phyloP scores from a whole-genome alignment of 129 eudicot species.

The Dittrichia graveolens region DNA sequence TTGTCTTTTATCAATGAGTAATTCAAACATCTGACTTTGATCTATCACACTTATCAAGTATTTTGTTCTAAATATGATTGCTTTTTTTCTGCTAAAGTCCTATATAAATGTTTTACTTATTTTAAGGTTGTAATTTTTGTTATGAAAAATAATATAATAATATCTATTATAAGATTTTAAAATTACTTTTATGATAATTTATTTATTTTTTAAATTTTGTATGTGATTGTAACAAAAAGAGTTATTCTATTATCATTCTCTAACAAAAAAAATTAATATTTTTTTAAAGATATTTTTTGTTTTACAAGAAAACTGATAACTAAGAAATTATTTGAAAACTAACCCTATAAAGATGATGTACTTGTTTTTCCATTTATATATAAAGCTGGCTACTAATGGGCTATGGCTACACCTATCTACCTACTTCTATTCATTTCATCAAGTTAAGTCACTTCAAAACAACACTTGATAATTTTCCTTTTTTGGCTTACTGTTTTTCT shows the following conservation, averaged over 20 bases:
- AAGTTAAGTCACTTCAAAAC: conserved; percentile 42
- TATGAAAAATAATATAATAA: no score
- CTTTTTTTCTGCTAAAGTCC: no score
- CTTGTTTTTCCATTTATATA: conserved; percentile 39
- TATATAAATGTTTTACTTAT: no score
- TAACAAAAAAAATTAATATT: no score
- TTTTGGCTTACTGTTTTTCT: conserved; percentile 23
- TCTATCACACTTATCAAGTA: no score
- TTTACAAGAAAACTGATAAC: conserved; percentile 20
- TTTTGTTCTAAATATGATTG: no score
- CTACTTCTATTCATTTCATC: conserved; percentile 43
- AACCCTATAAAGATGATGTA: conserved; percentile 42
- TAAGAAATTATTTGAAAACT: conserved; percentile 32
- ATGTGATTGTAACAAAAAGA: not conserved
- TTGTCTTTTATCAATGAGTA: not conserved
- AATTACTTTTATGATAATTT: not conserved
- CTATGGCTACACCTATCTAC: conserved; percentile 41
- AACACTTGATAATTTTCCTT: conserved; percentile 35
- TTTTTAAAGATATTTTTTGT: not conserved
- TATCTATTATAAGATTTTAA: no score
- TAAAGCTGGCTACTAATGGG: conserved; percentile 42
- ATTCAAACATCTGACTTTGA: no score
- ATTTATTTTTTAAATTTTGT: not conserved
- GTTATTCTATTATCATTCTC: not conserved
- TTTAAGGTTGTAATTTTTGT: not conserved